Conservation (phyloP, 148 eudicot genomes). For the Chenopodium album region DNA sequence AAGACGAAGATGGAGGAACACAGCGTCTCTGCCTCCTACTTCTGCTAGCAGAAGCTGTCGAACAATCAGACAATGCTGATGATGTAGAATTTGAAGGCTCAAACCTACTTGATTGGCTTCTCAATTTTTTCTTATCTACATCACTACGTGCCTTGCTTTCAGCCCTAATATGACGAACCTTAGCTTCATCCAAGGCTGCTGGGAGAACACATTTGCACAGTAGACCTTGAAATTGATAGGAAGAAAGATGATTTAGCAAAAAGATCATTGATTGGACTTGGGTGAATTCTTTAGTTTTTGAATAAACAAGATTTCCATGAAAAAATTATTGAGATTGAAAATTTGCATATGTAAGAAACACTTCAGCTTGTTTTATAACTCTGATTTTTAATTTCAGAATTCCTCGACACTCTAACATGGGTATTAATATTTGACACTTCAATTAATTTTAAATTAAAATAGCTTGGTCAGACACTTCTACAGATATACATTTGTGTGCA, state of each 20-base stretch:
- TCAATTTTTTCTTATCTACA: slow-evolving; percentile 59
- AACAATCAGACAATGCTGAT: slow-evolving; percentile 32
- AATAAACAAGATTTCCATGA: background rate
- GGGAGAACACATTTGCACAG: slow-evolving; percentile 90
- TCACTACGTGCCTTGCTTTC: slow-evolving; percentile 35
- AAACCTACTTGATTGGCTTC: slow-evolving; percentile 66
- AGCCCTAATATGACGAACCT: slow-evolving; percentile 56
- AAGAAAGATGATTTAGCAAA: background rate
- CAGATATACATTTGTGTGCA: background rate
- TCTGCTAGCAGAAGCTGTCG: slow-evolving; percentile 41
- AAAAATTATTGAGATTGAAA: background rate
- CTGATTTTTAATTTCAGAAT: background rate
- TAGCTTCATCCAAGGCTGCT: slow-evolving; percentile 69
- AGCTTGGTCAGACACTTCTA: background rate
- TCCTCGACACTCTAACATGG: too few species aligned
- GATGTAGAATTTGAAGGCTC: slow-evolving; percentile 40
- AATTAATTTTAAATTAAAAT: background rate
- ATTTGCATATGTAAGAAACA: background rate
- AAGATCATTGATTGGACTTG: background rate
- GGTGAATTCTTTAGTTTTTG: too few species aligned
- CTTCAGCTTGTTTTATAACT: background rate
- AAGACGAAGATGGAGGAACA: slow-evolving; percentile 35
- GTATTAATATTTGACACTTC: background rate
- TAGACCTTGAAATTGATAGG: slow-evolving; percentile 47
- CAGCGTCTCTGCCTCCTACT: slow-evolving; percentile 46